Evolutionary conservation across 495 filamentous ascomycete species (phyloP).

Genomic region (Mytilinidion resinicola): DNA sequence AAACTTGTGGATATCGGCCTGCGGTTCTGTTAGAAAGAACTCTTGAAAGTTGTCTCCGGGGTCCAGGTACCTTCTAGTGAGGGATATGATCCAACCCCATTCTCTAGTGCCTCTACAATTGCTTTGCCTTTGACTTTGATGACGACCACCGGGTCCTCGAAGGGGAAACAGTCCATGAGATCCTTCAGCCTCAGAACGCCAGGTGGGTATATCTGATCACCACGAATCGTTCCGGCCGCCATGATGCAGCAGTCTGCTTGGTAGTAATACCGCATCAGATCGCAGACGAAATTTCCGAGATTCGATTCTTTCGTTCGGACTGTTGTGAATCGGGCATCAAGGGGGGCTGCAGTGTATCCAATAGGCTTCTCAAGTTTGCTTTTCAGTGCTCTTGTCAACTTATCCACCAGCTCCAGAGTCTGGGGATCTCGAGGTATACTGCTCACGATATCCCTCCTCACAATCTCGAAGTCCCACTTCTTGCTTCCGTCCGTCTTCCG

Average conservation of each 20-base stretch:
- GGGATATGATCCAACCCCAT: slow-evolving; percentile 69
- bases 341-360: slow-evolving; percentile 65
- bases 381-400: slow-evolving; percentile 62
- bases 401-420: slow-evolving; percentile 53
- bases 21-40: background rate
- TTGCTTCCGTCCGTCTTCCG: slow-evolving; percentile 42
- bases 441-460: slow-evolving; percentile 61
- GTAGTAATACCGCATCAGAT: slow-evolving; percentile 82
- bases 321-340: slow-evolving; percentile 81
- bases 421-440: slow-evolving; percentile 56
- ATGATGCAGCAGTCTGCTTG: slow-evolving; percentile 73
- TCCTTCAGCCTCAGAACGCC: slow-evolving; percentile 72
- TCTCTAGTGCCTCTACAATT: slow-evolving; percentile 72
- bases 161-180: slow-evolving; percentile 64
- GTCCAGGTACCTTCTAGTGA: slow-evolving; percentile 60
- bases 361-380: slow-evolving; percentile 74
- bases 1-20: slow-evolving; percentile 70
- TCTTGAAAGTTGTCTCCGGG: background rate
- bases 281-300: slow-evolving; percentile 81
- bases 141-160: slow-evolving; percentile 84
- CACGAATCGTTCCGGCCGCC: slow-evolving; percentile 82
- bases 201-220: slow-evolving; percentile 80
- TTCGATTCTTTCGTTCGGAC: slow-evolving; percentile 73
- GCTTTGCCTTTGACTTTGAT: slow-evolving; percentile 60
- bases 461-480: slow-evolving; percentile 72